Conservation (phyloP, 1,139 yeast genomes). For the Lodderomyces elongisporus region DNA sequence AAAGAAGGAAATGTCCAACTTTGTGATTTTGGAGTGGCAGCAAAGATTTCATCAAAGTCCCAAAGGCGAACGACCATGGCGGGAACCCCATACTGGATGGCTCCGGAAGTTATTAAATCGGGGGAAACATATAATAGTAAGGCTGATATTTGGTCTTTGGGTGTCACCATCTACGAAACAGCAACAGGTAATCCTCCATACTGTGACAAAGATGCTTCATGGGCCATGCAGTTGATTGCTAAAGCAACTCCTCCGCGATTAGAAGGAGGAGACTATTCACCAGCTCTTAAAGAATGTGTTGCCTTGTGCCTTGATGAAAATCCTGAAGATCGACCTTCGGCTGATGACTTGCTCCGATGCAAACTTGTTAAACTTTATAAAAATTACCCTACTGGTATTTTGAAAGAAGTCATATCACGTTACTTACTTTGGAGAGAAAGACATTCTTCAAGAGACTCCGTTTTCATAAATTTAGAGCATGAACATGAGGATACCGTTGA, state of each 20-base stretch:
- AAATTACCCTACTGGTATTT: constrained; percentile 50
- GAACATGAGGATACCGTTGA: constrained; percentile 15
- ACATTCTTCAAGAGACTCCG: constrained; percentile 48
- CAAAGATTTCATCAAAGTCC: constrained; percentile 75
- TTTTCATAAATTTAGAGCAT: constrained; percentile 34
- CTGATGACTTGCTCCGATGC: constrained; percentile 76
- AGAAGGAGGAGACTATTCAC: constrained; percentile 82
- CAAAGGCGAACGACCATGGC: constrained; percentile 90
- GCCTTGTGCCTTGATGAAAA: constrained; percentile 92
- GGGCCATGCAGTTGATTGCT: constrained; percentile 92
- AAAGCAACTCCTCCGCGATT: constrained; percentile 91
- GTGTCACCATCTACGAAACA: constrained; percentile 88
- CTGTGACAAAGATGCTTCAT: constrained; percentile 88
- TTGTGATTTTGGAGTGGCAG: constrained; percentile 98
- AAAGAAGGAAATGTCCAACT: constrained; percentile 86
- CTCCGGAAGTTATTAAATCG: constrained; percentile 95
- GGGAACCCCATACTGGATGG: constrained; percentile 99
- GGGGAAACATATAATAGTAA: constrained; percentile 81
- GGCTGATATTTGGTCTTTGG: constrained; percentile 92
- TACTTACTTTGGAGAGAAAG: constrained; percentile 78
- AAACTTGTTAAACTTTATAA: constrained; percentile 64
- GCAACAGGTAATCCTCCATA: constrained; percentile 98
- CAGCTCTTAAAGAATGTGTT: constrained; percentile 75
- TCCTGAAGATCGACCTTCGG: constrained; percentile 81
- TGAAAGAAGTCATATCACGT: constrained; percentile 76